Base-by-base conservation (phyloP, 495 filamentous ascomycete species). In the Aspergillus affinis region DNA sequence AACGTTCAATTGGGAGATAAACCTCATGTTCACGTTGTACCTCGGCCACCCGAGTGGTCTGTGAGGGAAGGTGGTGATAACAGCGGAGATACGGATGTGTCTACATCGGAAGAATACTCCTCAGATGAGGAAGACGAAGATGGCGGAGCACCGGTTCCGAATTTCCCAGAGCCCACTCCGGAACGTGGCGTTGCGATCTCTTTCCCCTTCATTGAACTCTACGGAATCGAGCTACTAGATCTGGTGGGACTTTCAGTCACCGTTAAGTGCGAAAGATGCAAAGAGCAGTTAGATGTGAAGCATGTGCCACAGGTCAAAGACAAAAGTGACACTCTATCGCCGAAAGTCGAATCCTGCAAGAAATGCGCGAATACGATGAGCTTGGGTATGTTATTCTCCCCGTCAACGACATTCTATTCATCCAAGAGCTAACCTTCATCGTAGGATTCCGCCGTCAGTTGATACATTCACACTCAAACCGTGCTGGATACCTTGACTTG, bases 251-350 rank as follows among this genome's bases (percentile, higher is more conserved):
- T 95, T n/a, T 86, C 80, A 47, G 77, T 95, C 57, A 88, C 82
- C 0, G 74, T 94, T 54, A 93, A 93, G 67, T 97, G 93, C 73
- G 86, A 88, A 32, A 84, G 91, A 45, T 97, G 92, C 79, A 94
- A 91, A 71, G 88, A 88, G 45, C 67, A 80, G 3, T 85, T 85
- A 69, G 92, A 96, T 60, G 74, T 93, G 19, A 83, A 82, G 46
- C 86, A 85, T 29, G 75, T 97, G 13, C 84, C 81, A 18, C 74
- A 80, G 29, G 72, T 73, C 8, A 72, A 71, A 20, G 73, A 75
- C 26, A 73, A 71, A 10, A 76, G 72, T 51, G 73, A 67, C 17
- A 55, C 49, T 30, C 49, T 60, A 10, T 50, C 73, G 65, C 60
- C 74, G 36, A 68, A 74, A 66, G 58, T 78, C 5, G 78, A 81